Conservation (phyloP, 257 asterid genomes). For the Ocimum tenuiflorum region DNA sequence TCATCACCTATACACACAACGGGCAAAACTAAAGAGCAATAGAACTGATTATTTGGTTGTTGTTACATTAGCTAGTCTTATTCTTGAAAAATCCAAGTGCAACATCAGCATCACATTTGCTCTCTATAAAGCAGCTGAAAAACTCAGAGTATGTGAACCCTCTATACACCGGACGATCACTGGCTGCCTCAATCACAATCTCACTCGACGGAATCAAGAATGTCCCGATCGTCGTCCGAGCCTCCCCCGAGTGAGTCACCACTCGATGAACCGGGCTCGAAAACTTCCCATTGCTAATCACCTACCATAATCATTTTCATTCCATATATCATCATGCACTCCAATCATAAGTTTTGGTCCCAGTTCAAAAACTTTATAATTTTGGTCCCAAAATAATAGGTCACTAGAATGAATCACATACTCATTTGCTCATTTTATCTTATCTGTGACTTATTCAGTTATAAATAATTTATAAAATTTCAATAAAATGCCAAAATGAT, state of each 20-base stretch:
- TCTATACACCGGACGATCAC: conserved; percentile 20
- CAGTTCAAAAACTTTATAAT: too few relatives aligned
- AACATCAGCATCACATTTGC: conserved; percentile 20
- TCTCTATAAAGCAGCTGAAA: conserved; percentile 15
- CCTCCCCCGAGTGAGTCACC: conserved; percentile 33
- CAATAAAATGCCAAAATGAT: too few relatives aligned
- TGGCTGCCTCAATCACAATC: conserved; percentile 35
- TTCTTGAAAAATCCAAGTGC: conserved; percentile 32
- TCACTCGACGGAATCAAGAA: conserved; percentile 51
- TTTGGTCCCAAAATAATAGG: too few relatives aligned
- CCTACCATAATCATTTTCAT: conserved; percentile 16
- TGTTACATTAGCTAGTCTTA: not conserved
- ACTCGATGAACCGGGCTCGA: conserved; percentile 51
- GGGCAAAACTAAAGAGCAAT: too few relatives aligned
- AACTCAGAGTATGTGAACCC: conserved; percentile 47
- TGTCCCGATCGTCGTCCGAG: conserved; percentile 39
- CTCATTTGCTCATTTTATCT: too few relatives aligned
- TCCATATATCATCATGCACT: too few relatives aligned
- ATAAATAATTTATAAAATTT: too few relatives aligned
- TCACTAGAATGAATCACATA: too few relatives aligned
- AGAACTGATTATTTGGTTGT: too few relatives aligned
- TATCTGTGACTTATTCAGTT: too few relatives aligned
- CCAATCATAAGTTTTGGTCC: too few relatives aligned
- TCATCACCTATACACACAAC: too few relatives aligned
- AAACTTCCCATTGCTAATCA: conserved; percentile 52